Conservation (phyloP, 805 yeast genomes). For the Ogataea siamensis region DNA sequence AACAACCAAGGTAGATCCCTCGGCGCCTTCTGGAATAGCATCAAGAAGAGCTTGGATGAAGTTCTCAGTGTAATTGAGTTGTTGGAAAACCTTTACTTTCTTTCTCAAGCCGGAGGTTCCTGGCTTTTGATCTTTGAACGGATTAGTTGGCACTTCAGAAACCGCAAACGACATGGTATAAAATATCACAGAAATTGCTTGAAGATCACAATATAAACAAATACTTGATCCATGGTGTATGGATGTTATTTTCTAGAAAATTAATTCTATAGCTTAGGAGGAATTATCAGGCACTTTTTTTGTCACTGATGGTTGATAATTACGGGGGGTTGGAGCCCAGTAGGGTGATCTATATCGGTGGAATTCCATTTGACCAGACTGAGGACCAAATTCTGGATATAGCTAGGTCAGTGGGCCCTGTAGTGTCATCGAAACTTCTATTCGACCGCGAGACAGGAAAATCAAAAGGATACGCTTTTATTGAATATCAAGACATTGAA, state of each 20-base stretch:
- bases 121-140: slow-evolving; percentile 91
- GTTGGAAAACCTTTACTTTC: slow-evolving; percentile 79
- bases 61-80: slow-evolving; percentile 83
- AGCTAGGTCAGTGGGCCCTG: slow-evolving; percentile 87
- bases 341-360: slow-evolving; percentile 70
- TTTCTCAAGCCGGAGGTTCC: slow-evolving; percentile 97
- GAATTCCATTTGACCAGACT: slow-evolving; percentile 89
- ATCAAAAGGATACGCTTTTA: slow-evolving; percentile 87
- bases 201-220: slow-evolving; percentile 1
- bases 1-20: slow-evolving; percentile 73
- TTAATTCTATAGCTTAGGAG: too few species aligned
- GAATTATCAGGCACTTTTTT: too few species aligned
- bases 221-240: slow-evolving; percentile 4
- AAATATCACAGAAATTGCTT: background rate
- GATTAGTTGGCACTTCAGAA: slow-evolving; percentile 54
- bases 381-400: slow-evolving; percentile 88
- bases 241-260: slow-evolving; percentile 3
- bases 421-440: slow-evolving; percentile 66
- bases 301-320: slow-evolving; percentile 9
- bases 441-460: slow-evolving; percentile 88
- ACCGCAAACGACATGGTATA: slow-evolving; percentile 19
- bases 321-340: slow-evolving; percentile 28
- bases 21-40: slow-evolving; percentile 87
- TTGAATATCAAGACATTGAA: slow-evolving; percentile 77
- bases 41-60: slow-evolving; percentile 83